A percentile compares a stretch with the other conserved stretches of the same genome.
Evolutionary conservation across 192 early-diverging fungal species (phyloP).

Genomic region (Thamnidium elegans): DNA sequence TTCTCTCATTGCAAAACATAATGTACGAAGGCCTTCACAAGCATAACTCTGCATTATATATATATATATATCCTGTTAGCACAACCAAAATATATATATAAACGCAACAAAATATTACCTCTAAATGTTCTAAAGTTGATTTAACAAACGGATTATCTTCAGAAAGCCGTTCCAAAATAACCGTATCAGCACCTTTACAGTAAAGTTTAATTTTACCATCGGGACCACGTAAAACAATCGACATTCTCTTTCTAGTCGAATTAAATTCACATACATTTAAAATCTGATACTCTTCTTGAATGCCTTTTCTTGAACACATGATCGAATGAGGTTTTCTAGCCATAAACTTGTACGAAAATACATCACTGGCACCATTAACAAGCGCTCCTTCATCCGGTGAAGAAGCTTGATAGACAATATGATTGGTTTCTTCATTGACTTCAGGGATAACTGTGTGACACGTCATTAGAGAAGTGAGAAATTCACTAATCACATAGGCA

Average conservation of each 20-base stretch:
- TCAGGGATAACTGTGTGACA: conserved; percentile 97
- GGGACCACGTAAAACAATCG: conserved; percentile 76
- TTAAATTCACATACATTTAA: conserved; percentile 96
- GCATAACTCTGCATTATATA: conserved; percentile 60
- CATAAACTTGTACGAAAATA: conserved; percentile 62
- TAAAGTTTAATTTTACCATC: conserved; percentile 84
- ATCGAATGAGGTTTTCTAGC: conserved; percentile 58
- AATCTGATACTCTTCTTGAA: conserved; percentile 71
- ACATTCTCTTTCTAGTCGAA: conserved; percentile 94
- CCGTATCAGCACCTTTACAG: conserved; percentile 96
- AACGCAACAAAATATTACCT: conserved; percentile 35
- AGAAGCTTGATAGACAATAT: conserved; percentile 87
- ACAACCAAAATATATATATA: neutral
- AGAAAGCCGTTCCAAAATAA: conserved; percentile 82
- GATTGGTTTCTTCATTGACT: conserved; percentile 54
- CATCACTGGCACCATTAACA: conserved; percentile 56
- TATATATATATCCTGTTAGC: no score
- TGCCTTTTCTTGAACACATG: conserved; percentile 40
- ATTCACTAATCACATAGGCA: conserved; percentile 76
- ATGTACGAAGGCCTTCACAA: conserved; percentile 86
- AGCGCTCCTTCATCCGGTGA: conserved; percentile 94
- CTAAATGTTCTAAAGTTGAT: conserved; percentile 69
- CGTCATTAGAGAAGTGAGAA: conserved; percentile 82
- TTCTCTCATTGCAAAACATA: conserved; percentile 88
- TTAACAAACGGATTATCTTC: conserved; percentile 65